A percentile compares a stretch with the other conserved stretches of the same genome.
These are phyloP conservation scores for Arthroderma sp. DNA, from an alignment of 2,329 filamentous ascomycete species.

Conservation along the genomic window DNA sequence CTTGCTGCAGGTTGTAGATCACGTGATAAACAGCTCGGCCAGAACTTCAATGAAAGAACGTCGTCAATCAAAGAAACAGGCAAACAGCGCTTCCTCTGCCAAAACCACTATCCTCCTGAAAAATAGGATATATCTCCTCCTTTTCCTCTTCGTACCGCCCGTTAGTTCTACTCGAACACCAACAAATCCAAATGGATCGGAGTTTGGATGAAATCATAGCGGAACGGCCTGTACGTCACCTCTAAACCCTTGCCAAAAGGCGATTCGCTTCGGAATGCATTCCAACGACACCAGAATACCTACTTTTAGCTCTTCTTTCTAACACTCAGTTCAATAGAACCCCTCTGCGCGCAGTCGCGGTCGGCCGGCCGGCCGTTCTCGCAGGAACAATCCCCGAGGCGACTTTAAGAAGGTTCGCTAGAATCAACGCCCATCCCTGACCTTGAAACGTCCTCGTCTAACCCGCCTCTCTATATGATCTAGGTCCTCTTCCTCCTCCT, in stretches of 20 bases:
- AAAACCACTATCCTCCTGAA: too few species aligned
- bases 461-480: conserved; percentile 12
- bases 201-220: conserved; percentile 52
- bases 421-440: background rate
- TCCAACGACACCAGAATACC: too few species aligned
- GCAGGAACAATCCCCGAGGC: conserved; percentile 53
- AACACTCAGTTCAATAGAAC: background rate
- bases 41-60: too few species aligned
- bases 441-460: conserved; percentile 5
- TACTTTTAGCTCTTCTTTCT: background rate
- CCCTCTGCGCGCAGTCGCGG: conserved; percentile 22
- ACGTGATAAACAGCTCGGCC: too few species aligned
- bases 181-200: conserved; percentile 41
- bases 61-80: too few species aligned
- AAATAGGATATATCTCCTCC: too few species aligned
- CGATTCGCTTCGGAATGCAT: background rate
- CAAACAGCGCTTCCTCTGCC: too few species aligned
- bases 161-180: background rate
- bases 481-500: conserved; percentile 35
- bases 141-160: too few species aligned
- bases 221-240: conserved; percentile 42
- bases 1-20: too few species aligned
- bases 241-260: background rate
- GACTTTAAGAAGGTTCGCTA: conserved; percentile 72
- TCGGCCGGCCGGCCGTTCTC: conserved; percentile 19